These are phyloP conservation scores for Akanthomyces muscarius DNA, from an alignment of 2,329 filamentous ascomycete species.

Conservation along the genomic window DNA sequence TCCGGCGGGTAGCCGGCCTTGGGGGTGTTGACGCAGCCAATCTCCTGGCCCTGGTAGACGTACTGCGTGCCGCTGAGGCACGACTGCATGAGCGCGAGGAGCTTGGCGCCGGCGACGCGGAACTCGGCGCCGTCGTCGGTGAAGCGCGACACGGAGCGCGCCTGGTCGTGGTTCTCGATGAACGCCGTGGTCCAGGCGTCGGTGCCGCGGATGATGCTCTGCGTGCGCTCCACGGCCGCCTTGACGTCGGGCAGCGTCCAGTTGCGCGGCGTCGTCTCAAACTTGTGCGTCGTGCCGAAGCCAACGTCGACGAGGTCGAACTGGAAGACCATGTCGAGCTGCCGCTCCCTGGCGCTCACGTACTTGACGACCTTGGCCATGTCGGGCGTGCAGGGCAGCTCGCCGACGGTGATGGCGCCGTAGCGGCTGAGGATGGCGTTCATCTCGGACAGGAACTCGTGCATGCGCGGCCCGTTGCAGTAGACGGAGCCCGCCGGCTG, in stretches of 20 bases:
- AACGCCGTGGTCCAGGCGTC: constrained; percentile 63
- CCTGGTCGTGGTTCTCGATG: constrained; percentile 63
- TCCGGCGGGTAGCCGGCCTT: constrained; percentile 55
- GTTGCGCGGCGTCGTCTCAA: constrained; percentile 44
- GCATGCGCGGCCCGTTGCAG: constrained; percentile 65
- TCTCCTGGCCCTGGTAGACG: constrained; percentile 64
- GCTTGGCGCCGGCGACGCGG: constrained; percentile 50
- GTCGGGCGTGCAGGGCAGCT: constrained; percentile 61
- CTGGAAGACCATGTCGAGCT: constrained; percentile 68
- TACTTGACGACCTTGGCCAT: constrained; percentile 54
- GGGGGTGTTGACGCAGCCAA: constrained; percentile 61
- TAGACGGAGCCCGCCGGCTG: constrained; percentile 56
- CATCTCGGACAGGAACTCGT: constrained; percentile 66
- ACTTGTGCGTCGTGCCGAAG: constrained; percentile 46
- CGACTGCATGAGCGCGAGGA: constrained; percentile 52
- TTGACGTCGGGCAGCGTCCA: constrained; percentile 49
- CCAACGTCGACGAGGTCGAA: constrained; percentile 62
- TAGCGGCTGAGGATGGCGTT: constrained; percentile 56
- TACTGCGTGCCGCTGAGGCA: constrained; percentile 58
- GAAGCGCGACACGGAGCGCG: constrained; percentile 54
- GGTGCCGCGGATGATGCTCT: constrained; percentile 47
- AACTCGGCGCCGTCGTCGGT: constrained; percentile 45
- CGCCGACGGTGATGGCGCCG: constrained; percentile 66
- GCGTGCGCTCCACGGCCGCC: constrained; percentile 44
- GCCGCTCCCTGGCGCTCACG: constrained; percentile 52